Base-by-base conservation (phyloP, 768 basidiomycete genomes). In the Daedaleopsis sinensis region DNA sequence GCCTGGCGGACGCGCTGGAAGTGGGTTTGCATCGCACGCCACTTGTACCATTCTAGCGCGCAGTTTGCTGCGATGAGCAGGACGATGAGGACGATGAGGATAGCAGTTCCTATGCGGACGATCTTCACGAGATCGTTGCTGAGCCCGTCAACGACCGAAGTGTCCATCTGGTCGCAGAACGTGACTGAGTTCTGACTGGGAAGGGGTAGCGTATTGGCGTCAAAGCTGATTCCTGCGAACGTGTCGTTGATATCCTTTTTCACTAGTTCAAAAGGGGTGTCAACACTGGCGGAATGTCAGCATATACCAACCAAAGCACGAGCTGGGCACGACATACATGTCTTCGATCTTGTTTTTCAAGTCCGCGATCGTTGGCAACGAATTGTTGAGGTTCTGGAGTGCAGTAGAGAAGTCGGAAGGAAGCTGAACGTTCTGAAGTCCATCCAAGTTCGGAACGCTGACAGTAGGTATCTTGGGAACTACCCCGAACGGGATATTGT, bases 201-300 rank as follows among this genome's bases (percentile, higher is more conserved):
- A 11, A 96, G 81, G 12, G 95, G 91, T 23, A 97, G 82, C 11
- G 84, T 73, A 10, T 87, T 84, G 9, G 89, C 79, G 68, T 92
- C 82, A 74, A 95, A 90, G 38, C 79, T 77, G 43, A 96, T 79
- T n/a, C 82, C 82, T 35, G 81, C 69, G 64, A 97, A 90, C 0
- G 94, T 95, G 59, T 87, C 81, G 70, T 96, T 96, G 73, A 98
- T 94, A 52, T 96, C 92, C 62, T 85, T 79, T 74, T 95, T 97
- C 55, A 98, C 73, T 3, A 85, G 78, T 69, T 97, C 92, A 70
- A 98, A 97, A 0, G 96, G 96, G 0, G 83, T 88, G 70, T 91
- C 86, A 65, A 97, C 83, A 57, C 90, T 94, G 54, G 5, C 12
- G 7, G 9, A 1, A 24, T 24, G 23, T 49, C 47, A 23, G 47